Conservation (phyloP, 2,329 filamentous ascomycete species). For the Mariannaea elegans region DNA sequence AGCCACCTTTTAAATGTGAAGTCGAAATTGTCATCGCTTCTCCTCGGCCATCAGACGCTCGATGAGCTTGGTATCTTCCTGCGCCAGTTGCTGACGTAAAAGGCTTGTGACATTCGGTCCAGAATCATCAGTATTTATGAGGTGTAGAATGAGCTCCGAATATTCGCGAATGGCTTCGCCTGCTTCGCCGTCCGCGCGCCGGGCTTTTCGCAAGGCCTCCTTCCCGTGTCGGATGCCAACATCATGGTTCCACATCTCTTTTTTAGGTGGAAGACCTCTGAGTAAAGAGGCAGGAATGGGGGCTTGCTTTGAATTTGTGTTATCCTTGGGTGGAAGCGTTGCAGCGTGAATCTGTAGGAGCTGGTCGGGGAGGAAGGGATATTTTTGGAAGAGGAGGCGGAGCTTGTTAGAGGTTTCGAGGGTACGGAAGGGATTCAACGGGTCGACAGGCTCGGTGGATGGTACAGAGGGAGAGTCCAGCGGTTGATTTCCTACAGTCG, state of each 20-base stretch:
- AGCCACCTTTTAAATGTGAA: neutral
- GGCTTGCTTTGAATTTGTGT: slow-evolving; percentile 28
- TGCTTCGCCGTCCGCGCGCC: slow-evolving; percentile 59
- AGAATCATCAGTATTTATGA: slow-evolving; percentile 51
- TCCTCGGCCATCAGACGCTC: slow-evolving; percentile 59
- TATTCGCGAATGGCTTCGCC: slow-evolving; percentile 70
- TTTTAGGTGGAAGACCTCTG: slow-evolving; percentile 45
- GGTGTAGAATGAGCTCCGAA: slow-evolving; percentile 62
- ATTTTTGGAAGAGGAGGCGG: slow-evolving; percentile 59
- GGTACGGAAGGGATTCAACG: slow-evolving; percentile 58
- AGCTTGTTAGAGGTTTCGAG: slow-evolving; percentile 62
- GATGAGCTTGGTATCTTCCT: slow-evolving; percentile 60
- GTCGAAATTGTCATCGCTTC: slow-evolving; percentile 39
- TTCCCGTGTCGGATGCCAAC: slow-evolving; percentile 66
- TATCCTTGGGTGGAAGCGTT: slow-evolving; percentile 56
- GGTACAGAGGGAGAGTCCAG: slow-evolving; percentile 4
- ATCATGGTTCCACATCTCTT: slow-evolving; percentile 65
- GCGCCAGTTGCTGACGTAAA: slow-evolving; percentile 55
- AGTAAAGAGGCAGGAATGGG: slow-evolving; percentile 46
- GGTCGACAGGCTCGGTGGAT: slow-evolving; percentile 26
- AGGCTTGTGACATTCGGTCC: slow-evolving; percentile 46
- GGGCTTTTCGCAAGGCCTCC: slow-evolving; percentile 60
- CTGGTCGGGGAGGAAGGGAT: slow-evolving; percentile 58
- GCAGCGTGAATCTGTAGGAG: slow-evolving; percentile 60
- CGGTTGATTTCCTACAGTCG: slow-evolving; percentile 16